Conservation (phyloP, 306 rosid species). For the Pterocarpus macrocarpus region DNA sequence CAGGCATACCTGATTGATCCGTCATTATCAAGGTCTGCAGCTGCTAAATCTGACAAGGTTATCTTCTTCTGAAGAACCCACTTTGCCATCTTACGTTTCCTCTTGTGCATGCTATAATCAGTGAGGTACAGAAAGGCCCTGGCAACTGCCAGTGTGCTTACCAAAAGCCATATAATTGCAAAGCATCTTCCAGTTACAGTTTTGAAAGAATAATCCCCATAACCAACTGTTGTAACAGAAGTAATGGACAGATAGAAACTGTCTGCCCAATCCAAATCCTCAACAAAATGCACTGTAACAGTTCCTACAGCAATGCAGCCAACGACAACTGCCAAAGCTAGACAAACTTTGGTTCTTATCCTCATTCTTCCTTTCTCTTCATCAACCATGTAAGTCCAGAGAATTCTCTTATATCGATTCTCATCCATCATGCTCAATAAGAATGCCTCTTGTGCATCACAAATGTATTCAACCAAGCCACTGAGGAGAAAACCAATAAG, state of each 20-base stretch:
- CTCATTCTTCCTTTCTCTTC: slow-evolving; percentile 79
- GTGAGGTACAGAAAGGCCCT: slow-evolving; percentile 75
- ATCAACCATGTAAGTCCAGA: slow-evolving; percentile 63
- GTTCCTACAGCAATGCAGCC: slow-evolving; percentile 71
- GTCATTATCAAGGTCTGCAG: slow-evolving; percentile 80
- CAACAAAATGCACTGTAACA: slow-evolving; percentile 56
- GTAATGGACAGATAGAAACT: slow-evolving; percentile 74
- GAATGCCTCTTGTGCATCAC: slow-evolving; percentile 70
- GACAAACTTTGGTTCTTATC: slow-evolving; percentile 67
- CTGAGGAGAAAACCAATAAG: slow-evolving; percentile 63
- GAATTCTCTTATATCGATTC: slow-evolving; percentile 56
- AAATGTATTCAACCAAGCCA: slow-evolving; percentile 68
- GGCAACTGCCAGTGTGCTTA: slow-evolving; percentile 75
- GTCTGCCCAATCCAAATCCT: slow-evolving; percentile 61
- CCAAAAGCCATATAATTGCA: slow-evolving; percentile 72
- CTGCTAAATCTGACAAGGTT: slow-evolving; percentile 64
- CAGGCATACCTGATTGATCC: slow-evolving; percentile 80
- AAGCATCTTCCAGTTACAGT: slow-evolving; percentile 69
- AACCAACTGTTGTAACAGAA: slow-evolving; percentile 82
- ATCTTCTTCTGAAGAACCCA: slow-evolving; percentile 80
- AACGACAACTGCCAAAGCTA: slow-evolving; percentile 63
- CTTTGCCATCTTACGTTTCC: slow-evolving; percentile 63
- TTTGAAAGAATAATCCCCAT: slow-evolving; percentile 69
- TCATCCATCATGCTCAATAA: slow-evolving; percentile 63
- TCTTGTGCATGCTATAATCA: slow-evolving; percentile 71